Conservation (phyloP, 2,329 filamentous ascomycete species). For the Tolypocladium capitatum region DNA sequence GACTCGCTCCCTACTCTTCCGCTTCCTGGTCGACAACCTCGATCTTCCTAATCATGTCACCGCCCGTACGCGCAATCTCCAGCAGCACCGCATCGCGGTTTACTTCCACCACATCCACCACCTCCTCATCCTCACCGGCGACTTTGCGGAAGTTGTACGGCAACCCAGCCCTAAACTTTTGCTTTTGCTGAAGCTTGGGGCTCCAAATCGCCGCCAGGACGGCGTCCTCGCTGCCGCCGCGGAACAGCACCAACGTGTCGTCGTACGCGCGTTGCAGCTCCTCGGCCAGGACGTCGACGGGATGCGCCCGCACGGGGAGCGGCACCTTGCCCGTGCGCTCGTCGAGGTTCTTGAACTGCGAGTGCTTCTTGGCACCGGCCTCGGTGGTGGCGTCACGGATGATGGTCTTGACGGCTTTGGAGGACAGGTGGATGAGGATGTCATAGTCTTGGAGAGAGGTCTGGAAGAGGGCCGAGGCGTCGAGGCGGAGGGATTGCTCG, state of each 20-base stretch:
- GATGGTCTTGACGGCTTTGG: conserved; percentile 33
- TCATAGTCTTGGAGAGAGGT: conserved; percentile 67
- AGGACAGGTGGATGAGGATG: conserved; percentile 61
- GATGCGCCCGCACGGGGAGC: conserved; percentile 42
- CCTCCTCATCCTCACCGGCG: conserved; percentile 19
- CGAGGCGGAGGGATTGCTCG: conserved; percentile 37
- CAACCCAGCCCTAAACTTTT: conserved; percentile 58
- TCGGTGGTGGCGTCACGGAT: conserved; percentile 23
- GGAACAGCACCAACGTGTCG: conserved; percentile 66
- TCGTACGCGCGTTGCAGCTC: conserved; percentile 58
- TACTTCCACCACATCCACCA: conserved; percentile 40
- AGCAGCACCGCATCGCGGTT: conserved; percentile 55
- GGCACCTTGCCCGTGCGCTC: conserved; percentile 33
- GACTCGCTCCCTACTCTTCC: neutral
- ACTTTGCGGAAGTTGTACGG: conserved; percentile 40
- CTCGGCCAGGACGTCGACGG: conserved; percentile 47
- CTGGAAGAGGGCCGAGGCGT: conserved; percentile 49
- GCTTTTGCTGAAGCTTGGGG: conserved; percentile 31
- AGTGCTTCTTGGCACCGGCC: conserved; percentile 24
- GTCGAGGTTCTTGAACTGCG: conserved; percentile 73
- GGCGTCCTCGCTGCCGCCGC: conserved; percentile 46
- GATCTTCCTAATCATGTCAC: conserved; percentile 54
- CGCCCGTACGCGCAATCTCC: conserved; percentile 59
- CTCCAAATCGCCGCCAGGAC: conserved; percentile 48
- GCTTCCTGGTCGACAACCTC: conserved; percentile 27